Base-by-base conservation (phyloP, 495 filamentous ascomycete genomes). In the Aspergillus leporis region DNA sequence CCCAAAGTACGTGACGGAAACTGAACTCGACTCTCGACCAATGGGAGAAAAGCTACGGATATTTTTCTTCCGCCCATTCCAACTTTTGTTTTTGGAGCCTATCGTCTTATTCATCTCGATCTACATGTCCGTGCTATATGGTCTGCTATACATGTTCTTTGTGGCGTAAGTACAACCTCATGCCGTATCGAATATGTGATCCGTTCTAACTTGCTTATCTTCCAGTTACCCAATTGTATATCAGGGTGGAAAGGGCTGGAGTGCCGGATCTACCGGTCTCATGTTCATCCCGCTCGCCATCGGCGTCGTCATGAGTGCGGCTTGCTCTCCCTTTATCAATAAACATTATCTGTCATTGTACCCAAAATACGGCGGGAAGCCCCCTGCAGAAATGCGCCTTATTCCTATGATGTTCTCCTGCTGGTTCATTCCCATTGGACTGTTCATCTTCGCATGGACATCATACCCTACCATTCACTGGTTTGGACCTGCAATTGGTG, bases 361-460 rank as follows among this genome's bases (percentile, higher is more conserved):
- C 28, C 53, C 65, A 1, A 81, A 85, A 62, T 75, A 86, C 70
- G 77, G 82, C 63, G 88, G 88, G 60, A 82, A 83, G 45, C 90
- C 90, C 2, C 89, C 89, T 2, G 85, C 90, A 13, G 91, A 95
- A 67, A 73, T 81, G 10, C 84, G 91, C 45, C 77, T 95, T 9
- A 88, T 92, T 53, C 90, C 90, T 13, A 93, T 93, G 90, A 93
- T 95, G 90, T 66, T 79, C 19, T 85, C 84, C 28, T 93, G 90
- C 80, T 93, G 89, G 89, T 80, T 83, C 61, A 84, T 93, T 63
- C 89, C 89, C 0, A 75, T 90, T 48, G 89, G 88, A 13, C 75
- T 92, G 6, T 92, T 93, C 72, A 90, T 93, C 69, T 93, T 93
- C 71, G 90, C 89, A 34, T 93, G 90, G 90, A 83, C 87, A 2